Percentiles rank a stretch among this genome's conserved stretches.
Evolutionary conservation across 2,329 filamentous ascomycete genomes (phyloP).

Genomic region (Colletotrichum sublineola): DNA sequence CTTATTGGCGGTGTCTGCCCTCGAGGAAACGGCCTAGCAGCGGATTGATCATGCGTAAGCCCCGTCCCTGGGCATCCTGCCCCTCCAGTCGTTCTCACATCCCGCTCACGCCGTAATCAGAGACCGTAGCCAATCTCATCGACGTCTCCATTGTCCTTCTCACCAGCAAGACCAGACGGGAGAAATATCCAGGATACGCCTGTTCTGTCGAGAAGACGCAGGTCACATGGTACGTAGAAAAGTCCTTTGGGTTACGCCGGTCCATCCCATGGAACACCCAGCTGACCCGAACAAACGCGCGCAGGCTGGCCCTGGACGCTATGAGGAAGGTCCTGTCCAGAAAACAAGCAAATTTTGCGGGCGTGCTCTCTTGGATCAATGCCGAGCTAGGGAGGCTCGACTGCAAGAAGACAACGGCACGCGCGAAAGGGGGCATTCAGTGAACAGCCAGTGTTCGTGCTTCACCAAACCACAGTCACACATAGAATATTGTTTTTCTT

Average conservation of each 20-base stretch:
- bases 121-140: conserved; percentile 75
- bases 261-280: neutral
- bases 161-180: conserved; percentile 64
- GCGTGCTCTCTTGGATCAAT: conserved; percentile 34
- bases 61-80: neutral
- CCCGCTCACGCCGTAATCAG: conserved; percentile 51
- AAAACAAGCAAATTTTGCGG: conserved; percentile 35
- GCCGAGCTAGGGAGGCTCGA: conserved; percentile 27
- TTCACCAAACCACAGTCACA: neutral
- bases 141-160: conserved; percentile 75
- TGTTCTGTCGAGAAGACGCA: conserved; percentile 74
- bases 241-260: neutral
- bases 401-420: conserved; percentile 21
- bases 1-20: conserved; percentile 71
- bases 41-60: conserved; percentile 72
- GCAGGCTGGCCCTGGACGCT: conserved; percentile 39
- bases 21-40: conserved; percentile 66
- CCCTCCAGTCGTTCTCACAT: neutral
- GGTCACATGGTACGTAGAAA: conserved; percentile 67
- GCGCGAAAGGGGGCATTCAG: conserved; percentile 14
- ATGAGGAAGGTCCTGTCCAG: conserved; percentile 15
- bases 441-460: neutral
- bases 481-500: neutral
- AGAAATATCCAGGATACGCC: conserved; percentile 63
- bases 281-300: neutral